phyloP scores from a whole-genome alignment of 1,139 yeast species.

The Yamadazyma spencermartinsiae region DNA sequence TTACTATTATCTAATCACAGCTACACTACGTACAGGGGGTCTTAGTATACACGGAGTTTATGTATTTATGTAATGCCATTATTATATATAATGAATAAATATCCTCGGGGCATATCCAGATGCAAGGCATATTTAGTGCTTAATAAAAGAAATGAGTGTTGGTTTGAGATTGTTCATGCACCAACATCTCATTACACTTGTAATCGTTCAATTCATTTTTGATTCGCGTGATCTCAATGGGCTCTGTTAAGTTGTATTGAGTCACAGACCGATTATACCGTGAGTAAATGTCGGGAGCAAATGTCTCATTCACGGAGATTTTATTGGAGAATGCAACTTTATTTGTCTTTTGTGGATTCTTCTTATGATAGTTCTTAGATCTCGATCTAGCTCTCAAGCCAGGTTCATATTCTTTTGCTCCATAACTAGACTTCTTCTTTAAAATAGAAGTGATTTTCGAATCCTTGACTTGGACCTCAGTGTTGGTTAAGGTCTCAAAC shows the following conservation, averaged over 20 bases:
- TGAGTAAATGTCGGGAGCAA: conserved; percentile 48
- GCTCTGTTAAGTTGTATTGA: conserved; percentile 49
- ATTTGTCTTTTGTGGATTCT: conserved; percentile 17
- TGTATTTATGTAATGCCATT: neutral
- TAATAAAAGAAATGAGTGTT: conserved; percentile 55
- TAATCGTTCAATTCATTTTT: conserved; percentile 51
- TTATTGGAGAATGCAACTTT: conserved; percentile 46
- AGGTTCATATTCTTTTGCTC: conserved; percentile 2
- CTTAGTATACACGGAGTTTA: conserved; percentile 26
- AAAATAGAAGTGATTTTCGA: conserved; percentile 10
- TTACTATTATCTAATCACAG: conserved; percentile 78
- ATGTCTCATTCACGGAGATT: conserved; percentile 47
- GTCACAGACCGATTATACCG: conserved; percentile 55
- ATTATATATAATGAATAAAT: conserved; percentile 2
- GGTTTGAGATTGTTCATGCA: conserved; percentile 51
- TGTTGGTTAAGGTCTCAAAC: conserved; percentile 28
- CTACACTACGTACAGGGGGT: conserved; percentile 87
- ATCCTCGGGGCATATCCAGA: conserved; percentile 1
- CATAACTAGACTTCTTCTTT: conserved; percentile 6
- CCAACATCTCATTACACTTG: conserved; percentile 57
- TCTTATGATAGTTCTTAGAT: conserved; percentile 14
- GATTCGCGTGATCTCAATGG: conserved; percentile 45
- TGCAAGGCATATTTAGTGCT: neutral
- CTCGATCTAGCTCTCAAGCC: conserved; percentile 25
- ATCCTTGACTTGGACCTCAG: conserved; percentile 6